Evolutionary conservation across 2,329 filamentous ascomycete genomes (phyloP), one percentile per base, ranked within the genome.

Genomic region (Periconia macrospinosa): DNA sequence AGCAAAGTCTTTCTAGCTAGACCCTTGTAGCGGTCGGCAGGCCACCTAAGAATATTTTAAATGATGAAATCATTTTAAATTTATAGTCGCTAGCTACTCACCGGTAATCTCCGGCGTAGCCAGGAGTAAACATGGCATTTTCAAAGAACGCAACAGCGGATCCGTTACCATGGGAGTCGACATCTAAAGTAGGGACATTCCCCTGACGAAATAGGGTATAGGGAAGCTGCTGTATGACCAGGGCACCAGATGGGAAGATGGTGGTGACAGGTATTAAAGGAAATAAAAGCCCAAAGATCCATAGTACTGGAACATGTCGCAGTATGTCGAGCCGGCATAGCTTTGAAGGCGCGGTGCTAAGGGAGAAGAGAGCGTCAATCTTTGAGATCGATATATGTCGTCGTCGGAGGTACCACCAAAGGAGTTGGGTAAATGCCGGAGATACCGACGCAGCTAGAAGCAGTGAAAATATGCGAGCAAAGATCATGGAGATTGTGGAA

Each of bases 221-320:
- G n/a, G 20, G 8, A 17, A 47, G 17, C 7, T 49, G 30, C 55
- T 74, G 47, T 13, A 49, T 9, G 14, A 27, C 30, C 2, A 41
- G 19, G n/a, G 30, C n/a, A 9, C 33, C 47, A 17, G 47, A 33
- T 13, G 47, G 47, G 19, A 49, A 49, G 10, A 42, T 27, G 27
- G 47, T 49, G 10, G 35, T 18, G 3, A 49, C 19, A 14, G 47
- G 19, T 2, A 49, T 49, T 10, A 49, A 37, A 3, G 35, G 33
- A 30, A 49, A 41, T 2, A 49, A 37, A 8, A 49, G 20, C 18
- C 33, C 47, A 27, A 49, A 49, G 19, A 49, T 23, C 30, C 47
- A 49, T 6, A 49, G 18, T 2, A 42, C n/a, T 18, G 47, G 47
- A 5, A 27, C n/a, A 15, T 7, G 2, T 6, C 19, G n/a, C 17